Conservation (phyloP, 2,329 filamentous ascomycete species). For the Exophiala viscosa region DNA sequence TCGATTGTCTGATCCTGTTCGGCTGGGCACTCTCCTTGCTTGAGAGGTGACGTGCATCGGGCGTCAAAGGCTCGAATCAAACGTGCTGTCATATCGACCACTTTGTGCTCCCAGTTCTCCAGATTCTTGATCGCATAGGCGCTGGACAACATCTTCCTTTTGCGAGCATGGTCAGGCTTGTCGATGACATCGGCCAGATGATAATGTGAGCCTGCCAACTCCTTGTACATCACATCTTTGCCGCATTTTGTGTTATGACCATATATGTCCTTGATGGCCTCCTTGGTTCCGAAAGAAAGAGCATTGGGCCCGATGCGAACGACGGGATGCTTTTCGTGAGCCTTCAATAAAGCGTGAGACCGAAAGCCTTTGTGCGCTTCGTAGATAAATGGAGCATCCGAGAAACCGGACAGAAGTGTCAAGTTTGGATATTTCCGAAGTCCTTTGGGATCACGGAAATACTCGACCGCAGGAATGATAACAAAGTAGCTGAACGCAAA, state of each 20-base stretch:
- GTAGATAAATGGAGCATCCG: conserved; percentile 40
- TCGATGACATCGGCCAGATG: conserved; percentile 35
- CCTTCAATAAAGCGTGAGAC: conserved; percentile 22
- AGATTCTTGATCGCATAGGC: conserved; percentile 42
- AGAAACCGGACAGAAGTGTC: conserved; percentile 43
- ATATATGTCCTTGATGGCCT: conserved; percentile 36
- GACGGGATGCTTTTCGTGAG: conserved; percentile 49
- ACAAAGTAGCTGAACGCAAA: neutral
- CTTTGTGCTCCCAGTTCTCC: conserved; percentile 41
- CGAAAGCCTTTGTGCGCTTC: conserved; percentile 29
- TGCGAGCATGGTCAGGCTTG: conserved; percentile 37
- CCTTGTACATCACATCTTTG: conserved; percentile 6
- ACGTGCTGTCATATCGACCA: conserved; percentile 35
- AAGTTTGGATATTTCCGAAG: conserved; percentile 48
- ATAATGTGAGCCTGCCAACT: conserved; percentile 7
- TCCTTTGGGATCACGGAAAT: conserved; percentile 29
- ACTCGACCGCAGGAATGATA: neutral
- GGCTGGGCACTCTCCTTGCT: conserved; percentile 1
- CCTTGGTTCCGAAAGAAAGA: conserved; percentile 6
- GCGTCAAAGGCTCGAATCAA: conserved; percentile 36
- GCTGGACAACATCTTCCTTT: conserved; percentile 38
- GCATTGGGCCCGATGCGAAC: conserved; percentile 11
- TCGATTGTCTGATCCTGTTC: conserved; percentile 33
- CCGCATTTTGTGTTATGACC: conserved; percentile 36
- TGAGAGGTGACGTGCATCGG: conserved; percentile 28